Evolutionary conservation across 257 asterid genomes (phyloP).

Genomic region (Solanum sejunctum): DNA sequence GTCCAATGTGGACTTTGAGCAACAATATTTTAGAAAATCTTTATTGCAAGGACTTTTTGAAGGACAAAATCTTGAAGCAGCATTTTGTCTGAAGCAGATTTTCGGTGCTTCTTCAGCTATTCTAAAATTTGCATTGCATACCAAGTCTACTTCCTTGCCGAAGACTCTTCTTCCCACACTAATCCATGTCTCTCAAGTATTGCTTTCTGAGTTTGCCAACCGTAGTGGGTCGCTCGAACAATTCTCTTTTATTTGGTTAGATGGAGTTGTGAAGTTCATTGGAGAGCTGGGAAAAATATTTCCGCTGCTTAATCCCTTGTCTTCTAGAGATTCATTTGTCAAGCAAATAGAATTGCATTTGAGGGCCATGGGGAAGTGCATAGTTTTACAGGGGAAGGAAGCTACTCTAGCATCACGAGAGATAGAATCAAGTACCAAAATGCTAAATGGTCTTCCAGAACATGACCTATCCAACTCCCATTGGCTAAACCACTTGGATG

Average conservation of each 20-base stretch:
- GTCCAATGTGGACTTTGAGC: conserved; percentile 31
- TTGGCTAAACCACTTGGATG: conserved; percentile 29
- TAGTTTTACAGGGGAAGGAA: conserved; percentile 58
- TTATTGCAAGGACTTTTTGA: conserved; percentile 36
- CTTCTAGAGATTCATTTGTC: conserved; percentile 44
- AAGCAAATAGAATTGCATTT: conserved; percentile 60
- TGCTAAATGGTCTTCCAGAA: conserved; percentile 20
- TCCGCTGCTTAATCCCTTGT: conserved; percentile 38
- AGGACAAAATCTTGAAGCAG: conserved; percentile 53
- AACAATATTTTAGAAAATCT: conserved; percentile 28
- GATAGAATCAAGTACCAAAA: conserved; percentile 32
- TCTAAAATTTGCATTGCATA: conserved; percentile 45
- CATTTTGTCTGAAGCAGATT: conserved; percentile 55
- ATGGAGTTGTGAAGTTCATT: conserved; percentile 63
- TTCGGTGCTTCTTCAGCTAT: conserved; percentile 69
- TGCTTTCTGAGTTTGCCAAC: conserved; percentile 53
- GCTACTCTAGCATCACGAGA: conserved; percentile 59
- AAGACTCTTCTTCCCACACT: conserved; percentile 36
- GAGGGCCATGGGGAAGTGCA: conserved; percentile 80
- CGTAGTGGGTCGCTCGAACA: conserved; percentile 23
- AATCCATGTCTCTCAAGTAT: conserved; percentile 35
- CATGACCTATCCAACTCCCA: conserved; percentile 9
- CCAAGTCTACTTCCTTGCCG: conserved; percentile 25
- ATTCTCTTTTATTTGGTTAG: conserved; percentile 40
- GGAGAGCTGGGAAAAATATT: conserved; percentile 65